Base-by-base conservation (phyloP, 768 basidiomycete genomes). In the Mycena alexandri region DNA sequence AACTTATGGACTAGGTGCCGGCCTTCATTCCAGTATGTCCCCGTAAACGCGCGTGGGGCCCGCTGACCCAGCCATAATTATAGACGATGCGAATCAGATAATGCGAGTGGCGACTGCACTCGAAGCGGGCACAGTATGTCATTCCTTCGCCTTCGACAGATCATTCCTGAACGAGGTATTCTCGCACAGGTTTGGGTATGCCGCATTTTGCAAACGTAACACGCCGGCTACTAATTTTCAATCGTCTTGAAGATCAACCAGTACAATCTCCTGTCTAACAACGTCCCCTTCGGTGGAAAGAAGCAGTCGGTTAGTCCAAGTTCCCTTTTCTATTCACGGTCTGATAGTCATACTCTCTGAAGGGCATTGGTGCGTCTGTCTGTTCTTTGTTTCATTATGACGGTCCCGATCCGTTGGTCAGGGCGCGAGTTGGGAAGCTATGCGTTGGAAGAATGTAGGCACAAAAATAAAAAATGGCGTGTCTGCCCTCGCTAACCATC, bases 251-350 rank as follows among this genome's bases (percentile, higher is more conserved):
- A 71, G 69, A 60, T 96, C 66, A 98, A 98, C 78, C 91, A 94
- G 74, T 96, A 95, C 80, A 93, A 91, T 74, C 46, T 92, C 14
- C 78, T 97, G 62, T 87, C 88, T 79, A 94, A 93, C 77, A 94
- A 96, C 65, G 91, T 95, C 50, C 97, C 97, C 1, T 98, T 98
- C 74, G 96, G 97, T 42, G 97, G 96, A 24, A 97, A 93, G 83
- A 97, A 96, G 80, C 92, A 94, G 76, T 93, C 92, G 91, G 93
- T 92, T 71, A 64, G 86, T 79, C 62, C 24, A 44, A 50, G 25
- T 22, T 66, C 47, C 9, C 46, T 58, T 46, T 22, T 56, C 21
- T 61, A 51, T 63, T 36, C 29, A 64, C 61, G 25, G 19, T 62
- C 57, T 55, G 42, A 56, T 63, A 9, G 21, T 44, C 43, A 21